Evolutionary conservation across 148 eudicot species (phyloP).

Genomic region (Heliosperma pusillum): DNA sequence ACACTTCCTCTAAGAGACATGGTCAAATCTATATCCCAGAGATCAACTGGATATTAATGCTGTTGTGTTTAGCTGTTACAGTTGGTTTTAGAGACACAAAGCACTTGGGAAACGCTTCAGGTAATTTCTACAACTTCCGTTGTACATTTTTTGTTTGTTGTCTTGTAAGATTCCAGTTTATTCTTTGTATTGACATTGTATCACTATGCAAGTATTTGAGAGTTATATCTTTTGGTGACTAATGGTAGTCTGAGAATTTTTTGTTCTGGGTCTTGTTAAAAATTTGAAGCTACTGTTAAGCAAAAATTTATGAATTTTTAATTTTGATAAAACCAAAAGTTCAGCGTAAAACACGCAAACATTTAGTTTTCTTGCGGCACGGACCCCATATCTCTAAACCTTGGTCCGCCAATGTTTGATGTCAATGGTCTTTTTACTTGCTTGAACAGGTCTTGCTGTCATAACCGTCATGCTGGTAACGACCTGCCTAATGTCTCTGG

Average conservation of each 20-base stretch:
- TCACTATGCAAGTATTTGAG: no score
- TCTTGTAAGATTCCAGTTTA: no score
- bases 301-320: no score
- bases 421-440: not conserved
- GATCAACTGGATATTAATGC: slow-evolving; percentile 62
- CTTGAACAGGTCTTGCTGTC: slow-evolving; percentile 74
- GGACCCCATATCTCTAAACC: not conserved
- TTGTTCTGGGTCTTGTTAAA: no score
- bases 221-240: no score
- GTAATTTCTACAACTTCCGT: slow-evolving; percentile 25
- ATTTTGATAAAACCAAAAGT: no score
- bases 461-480: slow-evolving; percentile 97
- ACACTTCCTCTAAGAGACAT: slow-evolving; percentile 59
- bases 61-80: slow-evolving; percentile 56
- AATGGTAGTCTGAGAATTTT: no score
- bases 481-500: slow-evolving; percentile 94
- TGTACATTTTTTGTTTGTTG: not conserved
- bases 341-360: no score
- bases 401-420: not conserved
- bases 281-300: no score
- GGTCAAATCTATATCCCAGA: slow-evolving; percentile 90
- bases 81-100: slow-evolving; percentile 52
- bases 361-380: no score
- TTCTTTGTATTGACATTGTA: no score
- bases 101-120: slow-evolving; percentile 73